Evolutionary conservation across 2,329 filamentous ascomycete species (phyloP).

Genomic region (Aspergillus glaucus): DNA sequence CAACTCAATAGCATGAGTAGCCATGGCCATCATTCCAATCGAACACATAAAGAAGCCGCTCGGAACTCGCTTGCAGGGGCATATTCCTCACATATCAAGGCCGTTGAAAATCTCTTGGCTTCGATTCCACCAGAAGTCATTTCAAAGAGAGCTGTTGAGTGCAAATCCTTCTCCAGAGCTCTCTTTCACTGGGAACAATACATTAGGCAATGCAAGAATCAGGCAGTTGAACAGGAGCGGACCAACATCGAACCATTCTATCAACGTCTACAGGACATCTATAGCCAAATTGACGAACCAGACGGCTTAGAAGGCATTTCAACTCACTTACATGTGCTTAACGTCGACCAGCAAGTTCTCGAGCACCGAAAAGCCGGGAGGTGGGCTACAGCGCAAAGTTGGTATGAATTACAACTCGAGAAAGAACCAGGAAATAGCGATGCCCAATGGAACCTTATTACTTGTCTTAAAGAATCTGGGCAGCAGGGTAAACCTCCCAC

Average conservation of each 20-base stretch:
- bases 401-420: slow-evolving; percentile 88
- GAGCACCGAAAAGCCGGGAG: slow-evolving; percentile 88
- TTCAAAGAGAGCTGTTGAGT: slow-evolving; percentile 82
- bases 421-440: slow-evolving; percentile 71
- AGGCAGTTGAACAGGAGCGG: slow-evolving; percentile 42
- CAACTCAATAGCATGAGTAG: slow-evolving; percentile 30
- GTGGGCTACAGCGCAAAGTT: slow-evolving; percentile 92
- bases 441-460: slow-evolving; percentile 74
- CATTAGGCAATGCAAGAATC: slow-evolving; percentile 54
- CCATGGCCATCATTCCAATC: slow-evolving; percentile 22
- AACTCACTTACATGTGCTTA: slow-evolving; percentile 74
- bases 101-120: slow-evolving; percentile 67
- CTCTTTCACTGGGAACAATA: slow-evolving; percentile 94
- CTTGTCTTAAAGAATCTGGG: slow-evolving; percentile 88
- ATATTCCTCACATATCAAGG: slow-evolving; percentile 44
- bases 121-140: slow-evolving; percentile 65
- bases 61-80: slow-evolving; percentile 25
- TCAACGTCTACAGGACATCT: slow-evolving; percentile 81
- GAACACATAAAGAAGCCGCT: slow-evolving; percentile 20
- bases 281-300: slow-evolving; percentile 94
- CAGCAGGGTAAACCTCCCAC: slow-evolving; percentile 64
- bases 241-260: slow-evolving; percentile 59
- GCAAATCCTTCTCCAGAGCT: slow-evolving; percentile 84
- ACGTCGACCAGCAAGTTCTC: slow-evolving; percentile 86
- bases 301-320: slow-evolving; percentile 95